phyloP scores from a whole-genome alignment of 176 grass and related monocot genomes.

The Cenchrus fungigraminus region DNA sequence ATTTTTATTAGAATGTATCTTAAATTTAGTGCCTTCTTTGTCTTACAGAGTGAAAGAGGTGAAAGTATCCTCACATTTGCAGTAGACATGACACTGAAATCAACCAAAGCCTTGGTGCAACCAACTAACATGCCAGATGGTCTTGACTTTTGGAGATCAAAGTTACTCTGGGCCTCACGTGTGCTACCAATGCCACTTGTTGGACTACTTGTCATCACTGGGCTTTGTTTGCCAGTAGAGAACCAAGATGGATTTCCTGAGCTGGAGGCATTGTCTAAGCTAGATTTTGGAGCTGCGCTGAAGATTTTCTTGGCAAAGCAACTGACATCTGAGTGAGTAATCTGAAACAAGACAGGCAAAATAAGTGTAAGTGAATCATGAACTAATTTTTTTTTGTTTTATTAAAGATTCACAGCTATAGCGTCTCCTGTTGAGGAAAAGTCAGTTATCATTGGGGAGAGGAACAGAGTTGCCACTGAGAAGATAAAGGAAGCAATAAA shows the following conservation, averaged over 20 bases:
- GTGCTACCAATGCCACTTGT: constrained; percentile 88
- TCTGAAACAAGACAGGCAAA: not conserved
- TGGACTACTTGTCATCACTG: constrained; percentile 70
- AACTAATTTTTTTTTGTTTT: not conserved
- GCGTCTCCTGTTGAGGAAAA: constrained; percentile 64
- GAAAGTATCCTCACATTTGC: constrained; percentile 80
- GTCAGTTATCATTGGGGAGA: constrained; percentile 93
- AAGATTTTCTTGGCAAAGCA: constrained; percentile 89
- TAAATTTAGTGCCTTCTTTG: not conserved
- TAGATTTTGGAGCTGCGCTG: constrained; percentile 73
- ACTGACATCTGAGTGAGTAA: constrained; percentile 82
- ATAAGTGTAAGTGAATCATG: not conserved
- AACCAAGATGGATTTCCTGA: constrained; percentile 62
- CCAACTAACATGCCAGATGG: constrained; percentile 57
- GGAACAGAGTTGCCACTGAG: constrained; percentile 80
- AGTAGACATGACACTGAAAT: constrained; percentile 67
- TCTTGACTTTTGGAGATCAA: constrained; percentile 80
- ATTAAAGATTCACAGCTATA: constrained; percentile 60
- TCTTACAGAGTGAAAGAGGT: constrained; percentile 74
- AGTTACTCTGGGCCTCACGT: constrained; percentile 81
- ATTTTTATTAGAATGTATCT: constrained; percentile 7
- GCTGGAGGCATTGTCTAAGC: constrained; percentile 66
- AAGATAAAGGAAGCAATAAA: constrained; percentile 75
- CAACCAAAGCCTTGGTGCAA: constrained; percentile 65
- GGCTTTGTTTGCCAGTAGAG: constrained; percentile 65